These are phyloP conservation scores for Vaccinium macrocarpon DNA, from an alignment of 148 eudicot genomes.

Conservation along the genomic window DNA sequence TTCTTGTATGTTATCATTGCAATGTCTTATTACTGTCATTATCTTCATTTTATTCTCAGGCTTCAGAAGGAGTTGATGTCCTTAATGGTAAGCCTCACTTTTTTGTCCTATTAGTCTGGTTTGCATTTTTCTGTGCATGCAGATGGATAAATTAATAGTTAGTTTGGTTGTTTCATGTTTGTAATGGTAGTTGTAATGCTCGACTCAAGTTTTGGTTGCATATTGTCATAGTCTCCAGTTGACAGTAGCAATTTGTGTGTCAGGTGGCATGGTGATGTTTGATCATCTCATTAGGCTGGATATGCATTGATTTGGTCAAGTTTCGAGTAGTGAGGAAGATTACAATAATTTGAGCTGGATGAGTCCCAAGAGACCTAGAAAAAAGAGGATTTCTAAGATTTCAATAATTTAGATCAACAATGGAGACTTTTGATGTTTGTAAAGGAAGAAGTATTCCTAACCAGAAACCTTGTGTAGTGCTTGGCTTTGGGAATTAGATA, in stretches of 20 bases:
- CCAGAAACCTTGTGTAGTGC: background rate
- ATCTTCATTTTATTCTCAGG: slow-evolving; percentile 29
- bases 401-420: background rate
- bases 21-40: slow-evolving; percentile 11
- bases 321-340: background rate
- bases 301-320: background rate
- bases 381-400: too few species aligned
- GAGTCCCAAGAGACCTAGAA: background rate
- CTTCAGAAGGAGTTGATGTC: slow-evolving; percentile 56
- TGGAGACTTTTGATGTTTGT: slow-evolving; percentile 10
- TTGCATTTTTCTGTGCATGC: background rate
- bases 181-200: background rate
- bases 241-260: background rate
- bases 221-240: background rate
- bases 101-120: background rate
- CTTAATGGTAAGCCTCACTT: slow-evolving; percentile 33
- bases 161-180: background rate
- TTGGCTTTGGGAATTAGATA: background rate
- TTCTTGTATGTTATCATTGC: background rate
- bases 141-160: background rate
- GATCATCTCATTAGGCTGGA: background rate
- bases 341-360: background rate
- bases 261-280: background rate
- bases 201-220: background rate
- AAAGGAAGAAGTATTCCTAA: background rate